Evolutionary conservation across 208 protist genomes (phyloP).

Genomic region (Wallacemonas sp.): DNA sequence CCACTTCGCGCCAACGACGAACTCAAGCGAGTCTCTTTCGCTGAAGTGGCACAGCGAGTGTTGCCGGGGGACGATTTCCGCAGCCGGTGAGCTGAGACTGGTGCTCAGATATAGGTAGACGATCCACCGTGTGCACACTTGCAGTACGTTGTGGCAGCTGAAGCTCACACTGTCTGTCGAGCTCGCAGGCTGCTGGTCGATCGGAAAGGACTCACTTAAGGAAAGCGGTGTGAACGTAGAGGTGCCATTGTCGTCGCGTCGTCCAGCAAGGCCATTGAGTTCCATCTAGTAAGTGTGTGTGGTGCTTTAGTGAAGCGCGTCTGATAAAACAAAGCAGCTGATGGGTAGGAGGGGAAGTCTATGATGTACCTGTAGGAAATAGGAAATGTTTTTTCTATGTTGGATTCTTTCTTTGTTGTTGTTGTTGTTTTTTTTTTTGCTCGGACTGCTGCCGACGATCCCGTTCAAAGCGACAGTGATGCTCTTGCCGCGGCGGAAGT

Average conservation of each 20-base stretch:
- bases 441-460: too few species aligned
- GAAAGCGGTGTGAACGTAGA: background rate
- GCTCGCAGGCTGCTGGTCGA: slow-evolving; percentile 40
- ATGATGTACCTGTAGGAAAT: too few species aligned
- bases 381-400: too few species aligned
- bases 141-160: slow-evolving; percentile 82
- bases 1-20: slow-evolving; percentile 72
- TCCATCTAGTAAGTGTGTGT: slow-evolving; percentile 2
- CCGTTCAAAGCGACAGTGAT: too few species aligned
- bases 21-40: slow-evolving; percentile 26
- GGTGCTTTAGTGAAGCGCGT: too few species aligned
- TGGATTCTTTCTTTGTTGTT: too few species aligned
- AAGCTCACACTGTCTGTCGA: slow-evolving; percentile 55
- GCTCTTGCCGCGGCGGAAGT: too few species aligned
- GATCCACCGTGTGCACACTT: slow-evolving; percentile 60
- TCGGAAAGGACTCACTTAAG: slow-evolving; percentile 36
- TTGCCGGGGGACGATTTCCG: slow-evolving; percentile 28
- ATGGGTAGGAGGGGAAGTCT: too few species aligned
- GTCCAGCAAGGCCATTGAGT: background rate
- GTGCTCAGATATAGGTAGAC: slow-evolving; percentile 55
- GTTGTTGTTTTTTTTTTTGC: too few species aligned
- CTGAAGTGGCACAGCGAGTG: slow-evolving; percentile 33
- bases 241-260: background rate
- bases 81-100: slow-evolving; percentile 30
- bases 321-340: too few species aligned